Percentiles rank a stretch among this genome's conserved stretches.
Conservation (phyloP, 495 filamentous ascomycete genomes). For the Podospora anserina region DNA sequence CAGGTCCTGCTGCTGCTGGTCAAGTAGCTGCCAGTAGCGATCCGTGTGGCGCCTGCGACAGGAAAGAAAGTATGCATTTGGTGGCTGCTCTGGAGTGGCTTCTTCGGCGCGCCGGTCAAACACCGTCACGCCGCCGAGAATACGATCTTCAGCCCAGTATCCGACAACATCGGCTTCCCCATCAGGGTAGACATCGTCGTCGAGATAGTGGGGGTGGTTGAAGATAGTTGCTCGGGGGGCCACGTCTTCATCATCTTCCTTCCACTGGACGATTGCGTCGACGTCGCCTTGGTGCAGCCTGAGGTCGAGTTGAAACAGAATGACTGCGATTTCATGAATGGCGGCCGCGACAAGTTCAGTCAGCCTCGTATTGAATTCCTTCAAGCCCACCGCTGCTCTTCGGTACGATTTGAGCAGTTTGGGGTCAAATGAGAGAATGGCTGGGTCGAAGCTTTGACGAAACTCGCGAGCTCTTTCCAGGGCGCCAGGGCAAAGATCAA, state of each 20-base stretch:
- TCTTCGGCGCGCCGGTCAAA: slow-evolving; percentile 27
- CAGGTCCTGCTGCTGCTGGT: slow-evolving; percentile 25
- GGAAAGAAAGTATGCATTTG: slow-evolving; percentile 26
- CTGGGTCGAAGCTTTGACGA: slow-evolving; percentile 16
- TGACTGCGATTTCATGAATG: slow-evolving; percentile 28
- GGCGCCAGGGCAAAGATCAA: slow-evolving; percentile 20
- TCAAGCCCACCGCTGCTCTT: slow-evolving; percentile 17
- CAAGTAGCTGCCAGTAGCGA: slow-evolving; percentile 21
- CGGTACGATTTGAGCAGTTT: slow-evolving; percentile 21
- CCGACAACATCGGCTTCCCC: slow-evolving; percentile 33
- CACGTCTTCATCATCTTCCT: not conserved
- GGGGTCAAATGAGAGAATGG: slow-evolving; percentile 20
- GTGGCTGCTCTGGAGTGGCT: slow-evolving; percentile 4
- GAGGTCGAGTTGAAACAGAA: slow-evolving; percentile 24
- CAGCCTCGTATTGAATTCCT: slow-evolving; percentile 23
- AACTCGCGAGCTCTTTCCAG: slow-evolving; percentile 20
- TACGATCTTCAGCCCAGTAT: slow-evolving; percentile 36
- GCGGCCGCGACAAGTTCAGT: slow-evolving; percentile 32
- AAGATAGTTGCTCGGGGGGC: slow-evolving; percentile 23
- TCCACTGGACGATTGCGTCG: slow-evolving; percentile 17
- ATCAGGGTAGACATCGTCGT: slow-evolving; percentile 29
- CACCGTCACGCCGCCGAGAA: slow-evolving; percentile 32
- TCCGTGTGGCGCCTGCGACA: slow-evolving; percentile 14
- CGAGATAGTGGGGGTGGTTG: slow-evolving; percentile 25
- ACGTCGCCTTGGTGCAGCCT: slow-evolving; percentile 16